Evolutionary conservation across 352 stramenopile genomes (phyloP).

Genomic region (Globisporangium splendens): DNA sequence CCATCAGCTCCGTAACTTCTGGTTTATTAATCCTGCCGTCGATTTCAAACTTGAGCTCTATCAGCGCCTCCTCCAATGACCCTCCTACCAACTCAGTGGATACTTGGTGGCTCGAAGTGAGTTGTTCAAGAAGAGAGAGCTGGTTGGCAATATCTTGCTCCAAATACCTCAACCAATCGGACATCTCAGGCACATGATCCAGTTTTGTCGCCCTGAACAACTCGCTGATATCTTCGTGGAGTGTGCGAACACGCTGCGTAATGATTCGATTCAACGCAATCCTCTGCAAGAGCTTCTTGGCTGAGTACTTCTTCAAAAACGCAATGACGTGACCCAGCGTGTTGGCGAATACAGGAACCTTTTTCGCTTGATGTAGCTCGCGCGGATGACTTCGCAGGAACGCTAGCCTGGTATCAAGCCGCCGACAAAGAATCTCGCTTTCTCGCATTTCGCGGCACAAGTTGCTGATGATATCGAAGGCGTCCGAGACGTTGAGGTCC

Average conservation of each 20-base stretch:
- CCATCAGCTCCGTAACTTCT: background rate
- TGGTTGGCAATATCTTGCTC: conserved; percentile 1
- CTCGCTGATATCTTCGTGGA: conserved; percentile 1
- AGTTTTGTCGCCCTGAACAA: background rate
- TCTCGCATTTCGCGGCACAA: conserved; percentile 16
- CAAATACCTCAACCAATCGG: background rate
- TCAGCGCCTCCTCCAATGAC: background rate
- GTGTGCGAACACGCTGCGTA: background rate
- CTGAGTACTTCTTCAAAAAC: conserved; percentile 9
- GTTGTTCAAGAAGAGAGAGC: background rate
- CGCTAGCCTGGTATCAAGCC: conserved; percentile 7
- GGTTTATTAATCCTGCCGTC: background rate
- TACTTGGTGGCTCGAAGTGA: background rate
- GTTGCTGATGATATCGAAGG: background rate
- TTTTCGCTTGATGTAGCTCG: conserved; percentile 18
- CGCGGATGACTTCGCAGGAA: conserved; percentile 24
- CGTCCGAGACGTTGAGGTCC: background rate
- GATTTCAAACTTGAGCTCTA: background rate
- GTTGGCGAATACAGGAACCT: conserved; percentile 23
- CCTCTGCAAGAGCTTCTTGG: conserved; percentile 5
- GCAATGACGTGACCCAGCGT: conserved; percentile 22
- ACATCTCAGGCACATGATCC: background rate
- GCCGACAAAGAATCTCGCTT: conserved; percentile 1
- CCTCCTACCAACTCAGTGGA: background rate
- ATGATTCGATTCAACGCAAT: conserved; percentile 3